Evolutionary conservation across 306 rosid species (phyloP), one percentile per base, ranked within the genome.

Genomic region (Luffa acutangula): DNA sequence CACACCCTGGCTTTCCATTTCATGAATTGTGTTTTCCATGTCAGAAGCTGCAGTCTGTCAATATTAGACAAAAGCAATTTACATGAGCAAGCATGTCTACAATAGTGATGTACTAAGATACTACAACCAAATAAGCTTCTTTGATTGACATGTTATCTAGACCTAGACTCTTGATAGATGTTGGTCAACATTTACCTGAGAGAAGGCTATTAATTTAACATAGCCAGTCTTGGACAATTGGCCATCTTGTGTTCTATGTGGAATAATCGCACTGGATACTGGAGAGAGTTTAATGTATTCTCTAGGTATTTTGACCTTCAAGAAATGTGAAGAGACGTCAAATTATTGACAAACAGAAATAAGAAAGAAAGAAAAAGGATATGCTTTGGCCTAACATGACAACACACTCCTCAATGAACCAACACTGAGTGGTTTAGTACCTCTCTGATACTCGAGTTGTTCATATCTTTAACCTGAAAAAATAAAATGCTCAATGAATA

Each of bases 251-350:
- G 91, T 86, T 87, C 80, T 87, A 76, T 92, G 97, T 85, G 90
- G 87, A 80, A 95, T 95, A 58, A 90, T 87, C 64, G 97, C 88
- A 73, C 93, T 91, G 43, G 97, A 89, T 81, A 95, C 82, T 9
- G 98, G 97, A 75, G 98, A 92, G 80, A 95, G 88, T 86, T 88
- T 92, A 63, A 95, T 95, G 83, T 84, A 82, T 82, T 95, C 97
- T 21, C 98, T 87, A 41, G 97, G 93, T 53, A 95, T 77, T 80
- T 92, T 90, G 84, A 95, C 91, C 97, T 95, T 84, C 88, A 89
- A 81, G 31, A 36, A 75, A 79, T 31, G 21, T 17, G 18, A 52
- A 84, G 46, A 79, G 42, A 43, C 76, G 66, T 73, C 62, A 46
- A 48, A 59, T 80, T 82, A 39, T 65, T 65, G 21, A 65, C 15